Conservation (phyloP, 176 grass and related monocot genomes). For the Chloris gayana region DNA sequence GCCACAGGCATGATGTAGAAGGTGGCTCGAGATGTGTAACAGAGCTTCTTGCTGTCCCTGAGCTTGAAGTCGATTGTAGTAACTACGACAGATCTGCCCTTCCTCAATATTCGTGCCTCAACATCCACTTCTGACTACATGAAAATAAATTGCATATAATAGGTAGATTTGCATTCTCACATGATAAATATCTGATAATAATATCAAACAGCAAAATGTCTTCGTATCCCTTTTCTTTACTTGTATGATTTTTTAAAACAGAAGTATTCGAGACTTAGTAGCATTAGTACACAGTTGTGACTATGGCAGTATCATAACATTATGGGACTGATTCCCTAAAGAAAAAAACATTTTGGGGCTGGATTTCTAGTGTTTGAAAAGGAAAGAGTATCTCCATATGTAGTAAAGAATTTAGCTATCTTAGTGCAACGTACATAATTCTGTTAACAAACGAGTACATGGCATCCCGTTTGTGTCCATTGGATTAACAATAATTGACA, state of each 20-base stretch:
- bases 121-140: constrained; percentile 55
- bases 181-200: constrained; percentile 7
- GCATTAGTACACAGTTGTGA: not conserved
- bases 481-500: not conserved
- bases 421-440: not conserved
- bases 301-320: not conserved
- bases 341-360: too few relatives aligned
- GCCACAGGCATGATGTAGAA: constrained; percentile 47
- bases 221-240: not conserved
- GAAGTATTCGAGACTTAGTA: not conserved
- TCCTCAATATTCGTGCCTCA: constrained; percentile 43
- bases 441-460: not conserved
- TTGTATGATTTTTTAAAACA: not conserved
- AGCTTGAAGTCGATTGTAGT: constrained; percentile 47
- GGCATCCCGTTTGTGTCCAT: not conserved
- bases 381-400: not conserved
- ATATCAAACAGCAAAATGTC: not conserved
- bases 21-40: constrained; percentile 52
- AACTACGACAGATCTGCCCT: constrained; percentile 50
- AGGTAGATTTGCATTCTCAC: not conserved
- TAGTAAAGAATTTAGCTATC: not conserved
- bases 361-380: not conserved
- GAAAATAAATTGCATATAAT: constrained; percentile 1
- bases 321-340: too few relatives aligned
- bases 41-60: constrained; percentile 47